Evolutionary conservation across 2,329 filamentous ascomycete species (phyloP).

Genomic region (Gnomoniopsis smithogilvyi): DNA sequence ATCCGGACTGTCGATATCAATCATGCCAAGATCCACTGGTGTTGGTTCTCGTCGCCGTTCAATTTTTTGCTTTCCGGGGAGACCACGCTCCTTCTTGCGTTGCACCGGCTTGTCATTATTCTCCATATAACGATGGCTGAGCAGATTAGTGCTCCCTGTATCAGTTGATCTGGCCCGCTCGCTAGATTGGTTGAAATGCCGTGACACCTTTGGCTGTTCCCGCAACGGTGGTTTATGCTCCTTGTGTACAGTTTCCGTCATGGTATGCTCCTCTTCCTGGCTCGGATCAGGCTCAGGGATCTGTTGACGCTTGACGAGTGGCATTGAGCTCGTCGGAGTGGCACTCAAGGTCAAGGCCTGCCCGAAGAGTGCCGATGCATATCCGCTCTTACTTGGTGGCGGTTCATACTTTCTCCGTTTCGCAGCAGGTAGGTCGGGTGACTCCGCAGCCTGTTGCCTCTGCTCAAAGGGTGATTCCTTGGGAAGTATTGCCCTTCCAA

Average conservation of each 20-base stretch:
- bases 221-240: not conserved
- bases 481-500: conserved; percentile 58
- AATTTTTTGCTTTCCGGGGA: not conserved
- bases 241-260: not conserved
- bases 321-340: conserved; percentile 30
- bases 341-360: conserved; percentile 42
- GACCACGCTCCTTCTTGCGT: not conserved
- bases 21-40: conserved; percentile 2
- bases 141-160: not conserved
- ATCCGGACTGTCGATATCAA: conserved; percentile 13
- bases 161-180: not conserved
- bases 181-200: not conserved
- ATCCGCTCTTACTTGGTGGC: conserved; percentile 43
- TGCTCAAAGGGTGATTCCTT: conserved; percentile 65
- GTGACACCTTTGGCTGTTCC: not conserved
- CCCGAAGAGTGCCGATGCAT: conserved; percentile 50
- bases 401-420: conserved; percentile 40
- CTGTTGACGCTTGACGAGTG: conserved; percentile 21
- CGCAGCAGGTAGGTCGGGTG: conserved; percentile 27
- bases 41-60: not conserved
- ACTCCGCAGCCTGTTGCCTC: conserved; percentile 32
- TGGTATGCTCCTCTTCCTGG: not conserved
- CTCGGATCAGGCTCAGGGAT: conserved; percentile 9
- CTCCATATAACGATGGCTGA: not conserved
- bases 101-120: not conserved